Evolutionary conservation across 2,329 filamentous ascomycete species (phyloP), one percentile per base, ranked within the genome.

Genomic region (Sclerotinia subarctica): DNA sequence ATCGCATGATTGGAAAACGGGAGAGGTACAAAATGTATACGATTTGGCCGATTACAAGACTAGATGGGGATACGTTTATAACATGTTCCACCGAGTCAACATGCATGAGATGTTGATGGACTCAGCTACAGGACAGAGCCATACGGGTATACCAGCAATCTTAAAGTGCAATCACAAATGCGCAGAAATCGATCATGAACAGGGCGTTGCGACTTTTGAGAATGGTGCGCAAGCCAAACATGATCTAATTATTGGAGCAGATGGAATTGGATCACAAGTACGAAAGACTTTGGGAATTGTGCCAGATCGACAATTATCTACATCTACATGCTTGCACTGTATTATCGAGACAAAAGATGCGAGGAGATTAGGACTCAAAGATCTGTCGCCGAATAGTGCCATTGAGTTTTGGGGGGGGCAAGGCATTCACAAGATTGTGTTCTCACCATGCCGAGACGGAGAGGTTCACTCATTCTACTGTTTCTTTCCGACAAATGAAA

Each of bases 51-150:
- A 90, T 74, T 91, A 91, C 68, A 84, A 90, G 77, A 75, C 86
- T 78, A 81, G 80, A 66, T 91, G 88, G 87, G 65, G 51, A 49
- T 67, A 76, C 67, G 81, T 85, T 0, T 89, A 90, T 76, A 87
- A 90, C 74, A 90, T 87, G 74, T 90, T 90, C 72, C 88, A 90
- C 74, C 81, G 88, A 0, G 85, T 89, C 73, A 83, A 90, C 70
- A 90, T 90, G 88, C 88, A 90, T 72, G 75, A 80, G 8, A 90
- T 90, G 87, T 77, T 90, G 32, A 88, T 84, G 79, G 86, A 89
- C 26, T 80, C 81, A 62, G 88, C 88, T 0, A 67, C 86, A 69
- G 81, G 82, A 10, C 85, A 86, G 0, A 78, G 82, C 54, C 87
- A 87, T 0, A 79, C 82, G 52, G 88, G 88, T 0, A 76, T 69